These are phyloP conservation scores for Gastrolobium villosum DNA, from an alignment of 306 rosid genomes.

Conservation along the genomic window DNA sequence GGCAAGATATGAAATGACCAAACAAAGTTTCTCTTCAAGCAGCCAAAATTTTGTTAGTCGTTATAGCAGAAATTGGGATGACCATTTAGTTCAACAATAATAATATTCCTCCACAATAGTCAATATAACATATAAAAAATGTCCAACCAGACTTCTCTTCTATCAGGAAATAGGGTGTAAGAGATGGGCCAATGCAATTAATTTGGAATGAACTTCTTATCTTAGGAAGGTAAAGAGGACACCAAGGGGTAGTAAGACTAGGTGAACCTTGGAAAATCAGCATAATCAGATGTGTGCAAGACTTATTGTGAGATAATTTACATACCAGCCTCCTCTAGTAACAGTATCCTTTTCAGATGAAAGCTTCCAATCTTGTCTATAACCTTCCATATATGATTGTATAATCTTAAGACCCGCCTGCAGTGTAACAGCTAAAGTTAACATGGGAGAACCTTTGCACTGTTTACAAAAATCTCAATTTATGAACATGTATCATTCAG, in stretches of 20 bases:
- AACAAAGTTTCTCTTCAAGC: background rate
- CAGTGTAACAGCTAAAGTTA: slow-evolving; percentile 49
- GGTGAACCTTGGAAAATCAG: slow-evolving; percentile 7
- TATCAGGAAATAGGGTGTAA: background rate
- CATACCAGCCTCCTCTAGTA: slow-evolving; percentile 87
- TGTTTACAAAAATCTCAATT: slow-evolving; percentile 30
- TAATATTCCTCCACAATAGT: slow-evolving; percentile 3
- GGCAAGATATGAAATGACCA: slow-evolving; percentile 17
- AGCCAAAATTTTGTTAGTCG: background rate
- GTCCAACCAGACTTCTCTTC: background rate
- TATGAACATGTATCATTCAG: slow-evolving; percentile 17
- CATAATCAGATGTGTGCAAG: background rate
- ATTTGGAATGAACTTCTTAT: background rate
- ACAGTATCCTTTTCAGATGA: slow-evolving; percentile 85
- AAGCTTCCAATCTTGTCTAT: slow-evolving; percentile 95
- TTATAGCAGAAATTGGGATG: background rate
- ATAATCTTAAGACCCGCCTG: slow-evolving; percentile 92
- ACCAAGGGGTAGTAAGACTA: background rate
- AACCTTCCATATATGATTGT: slow-evolving; percentile 87
- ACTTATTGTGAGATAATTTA: slow-evolving; percentile 31
- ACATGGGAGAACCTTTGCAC: slow-evolving; percentile 5
- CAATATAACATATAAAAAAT: background rate
- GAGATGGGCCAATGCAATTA: slow-evolving; percentile 15
- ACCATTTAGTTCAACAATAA: background rate
- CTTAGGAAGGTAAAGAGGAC: slow-evolving; percentile 22